Evolutionary conservation across 2,329 filamentous ascomycete species (phyloP).

Genomic region (Penicillium thymicola): DNA sequence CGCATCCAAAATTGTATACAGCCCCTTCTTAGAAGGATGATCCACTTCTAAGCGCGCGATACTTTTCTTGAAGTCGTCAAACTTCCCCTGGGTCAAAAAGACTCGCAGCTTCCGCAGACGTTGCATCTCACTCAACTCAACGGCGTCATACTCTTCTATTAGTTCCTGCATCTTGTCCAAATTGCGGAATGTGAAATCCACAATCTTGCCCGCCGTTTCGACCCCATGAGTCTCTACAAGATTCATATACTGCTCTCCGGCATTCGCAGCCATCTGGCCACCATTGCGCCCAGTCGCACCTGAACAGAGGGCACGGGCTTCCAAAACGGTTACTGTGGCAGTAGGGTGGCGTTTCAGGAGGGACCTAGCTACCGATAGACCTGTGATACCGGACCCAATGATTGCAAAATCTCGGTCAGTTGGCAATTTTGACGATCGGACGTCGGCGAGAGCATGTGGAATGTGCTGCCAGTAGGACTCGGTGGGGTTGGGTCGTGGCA

Average conservation of each 20-base stretch:
- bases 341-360: conserved; percentile 27
- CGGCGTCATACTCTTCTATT: conserved; percentile 33
- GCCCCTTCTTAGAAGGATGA: conserved; percentile 20
- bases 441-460: conserved; percentile 30
- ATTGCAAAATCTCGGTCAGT: conserved; percentile 29
- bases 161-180: conserved; percentile 38
- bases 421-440: conserved; percentile 28
- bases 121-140: conserved; percentile 24
- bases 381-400: conserved; percentile 39
- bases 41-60: conserved; percentile 22
- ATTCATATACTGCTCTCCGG: conserved; percentile 26
- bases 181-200: conserved; percentile 39
- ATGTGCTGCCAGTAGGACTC: conserved; percentile 38
- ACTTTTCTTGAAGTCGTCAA: conserved; percentile 19
- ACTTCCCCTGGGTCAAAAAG: conserved; percentile 22
- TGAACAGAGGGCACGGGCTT: conserved; percentile 36
- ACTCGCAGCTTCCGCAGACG: conserved; percentile 24
- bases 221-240: conserved; percentile 19
- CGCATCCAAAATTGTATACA: conserved; percentile 24
- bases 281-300: conserved; percentile 41
- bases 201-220: conserved; percentile 36
- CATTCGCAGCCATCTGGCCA: conserved; percentile 31
- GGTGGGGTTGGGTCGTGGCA: conserved; percentile 38
- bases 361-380: conserved; percentile 32
- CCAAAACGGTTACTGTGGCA: conserved; percentile 32